Percentiles rank a stretch among this genome's conserved stretches.
Evolutionary conservation across 1,284 basidiomycete genomes (phyloP).

Genomic region (Ceratobasidium sp.): DNA sequence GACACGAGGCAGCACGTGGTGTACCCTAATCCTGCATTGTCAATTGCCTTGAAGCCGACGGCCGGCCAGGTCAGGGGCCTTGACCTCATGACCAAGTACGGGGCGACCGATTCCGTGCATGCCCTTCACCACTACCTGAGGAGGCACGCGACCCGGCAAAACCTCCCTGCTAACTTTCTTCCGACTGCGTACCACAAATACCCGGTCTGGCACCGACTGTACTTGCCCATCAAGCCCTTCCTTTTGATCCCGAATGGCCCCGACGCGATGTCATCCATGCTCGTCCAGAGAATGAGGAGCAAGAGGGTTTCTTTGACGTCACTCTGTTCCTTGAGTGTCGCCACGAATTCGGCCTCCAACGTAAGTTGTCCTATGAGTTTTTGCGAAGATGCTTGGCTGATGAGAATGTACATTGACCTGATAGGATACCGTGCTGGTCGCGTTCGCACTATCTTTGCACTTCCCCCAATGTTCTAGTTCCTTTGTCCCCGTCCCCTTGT

Average conservation of each 20-base stretch:
- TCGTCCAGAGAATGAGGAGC: not conserved
- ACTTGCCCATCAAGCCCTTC: constrained; percentile 16
- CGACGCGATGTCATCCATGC: constrained; percentile 26
- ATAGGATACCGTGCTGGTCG: too few species aligned
- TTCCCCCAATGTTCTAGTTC: not conserved
- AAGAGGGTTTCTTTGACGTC: constrained; percentile 49
- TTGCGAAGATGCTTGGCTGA: too few species aligned
- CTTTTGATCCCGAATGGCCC: constrained; percentile 12
- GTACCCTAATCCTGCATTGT: too few species aligned
- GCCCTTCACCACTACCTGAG: not conserved
- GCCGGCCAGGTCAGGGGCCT: too few species aligned
- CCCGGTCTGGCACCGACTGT: constrained; percentile 34
- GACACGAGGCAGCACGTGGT: too few species aligned
- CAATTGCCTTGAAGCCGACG: too few species aligned
- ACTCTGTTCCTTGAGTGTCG: not conserved
- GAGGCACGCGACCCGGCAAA: not conserved
- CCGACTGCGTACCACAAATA: not conserved
- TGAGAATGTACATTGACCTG: too few species aligned
- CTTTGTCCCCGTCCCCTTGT: not conserved
- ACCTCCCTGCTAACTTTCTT: not conserved
- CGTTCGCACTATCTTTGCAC: not conserved
- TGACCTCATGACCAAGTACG: too few species aligned
- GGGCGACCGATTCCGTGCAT: too few species aligned
- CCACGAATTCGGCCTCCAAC: not conserved
- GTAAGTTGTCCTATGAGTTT: constrained; percentile 45